Conservation (phyloP, 345 rosid genomes). For the Fremontodendron californicum region DNA sequence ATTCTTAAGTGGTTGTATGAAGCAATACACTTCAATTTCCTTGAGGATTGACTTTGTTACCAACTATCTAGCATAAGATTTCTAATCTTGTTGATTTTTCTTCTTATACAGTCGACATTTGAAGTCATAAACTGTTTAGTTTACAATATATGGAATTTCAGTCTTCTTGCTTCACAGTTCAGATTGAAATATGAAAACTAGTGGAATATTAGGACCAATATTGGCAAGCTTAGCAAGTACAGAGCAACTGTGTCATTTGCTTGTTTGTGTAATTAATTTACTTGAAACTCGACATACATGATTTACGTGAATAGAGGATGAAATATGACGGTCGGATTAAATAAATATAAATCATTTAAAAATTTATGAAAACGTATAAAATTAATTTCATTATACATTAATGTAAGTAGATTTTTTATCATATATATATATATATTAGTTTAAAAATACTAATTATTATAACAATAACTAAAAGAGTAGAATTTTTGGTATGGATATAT, state of each 20-base stretch:
- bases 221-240: not conserved
- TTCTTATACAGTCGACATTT: not conserved
- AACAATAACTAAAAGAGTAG: too few species aligned
- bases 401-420: too few species aligned
- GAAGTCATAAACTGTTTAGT: not conserved
- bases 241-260: not conserved
- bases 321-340: too few species aligned
- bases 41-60: not conserved
- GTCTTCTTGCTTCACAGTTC: not conserved
- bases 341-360: too few species aligned
- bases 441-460: too few species aligned
- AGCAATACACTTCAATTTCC: not conserved
- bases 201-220: not conserved
- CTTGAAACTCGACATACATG: too few species aligned
- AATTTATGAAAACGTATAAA: too few species aligned
- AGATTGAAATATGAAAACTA: not conserved
- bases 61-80: not conserved
- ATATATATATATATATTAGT: too few species aligned
- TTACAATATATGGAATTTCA: not conserved
- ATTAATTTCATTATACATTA: too few species aligned
- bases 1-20: not conserved
- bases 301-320: too few species aligned
- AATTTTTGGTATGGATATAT: too few species aligned
- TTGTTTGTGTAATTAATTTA: too few species aligned
- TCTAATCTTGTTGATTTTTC: not conserved